Evolutionary conservation across 106 monocot genomes (phyloP), one percentile per base, ranked within the genome.

Genomic region (Iris macrosiphon): DNA sequence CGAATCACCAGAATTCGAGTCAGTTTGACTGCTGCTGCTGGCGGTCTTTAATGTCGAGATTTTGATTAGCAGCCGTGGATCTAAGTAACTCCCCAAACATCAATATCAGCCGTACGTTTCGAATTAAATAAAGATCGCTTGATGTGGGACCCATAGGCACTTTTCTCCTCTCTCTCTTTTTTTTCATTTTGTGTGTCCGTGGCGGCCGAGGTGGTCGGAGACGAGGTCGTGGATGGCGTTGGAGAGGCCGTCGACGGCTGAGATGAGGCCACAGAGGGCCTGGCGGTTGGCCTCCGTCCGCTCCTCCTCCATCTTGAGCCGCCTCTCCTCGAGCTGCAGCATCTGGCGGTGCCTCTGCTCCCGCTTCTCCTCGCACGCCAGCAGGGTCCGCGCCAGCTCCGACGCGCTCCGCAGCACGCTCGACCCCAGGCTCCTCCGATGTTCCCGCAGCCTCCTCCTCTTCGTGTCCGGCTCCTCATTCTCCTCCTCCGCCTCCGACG

Each of bases 281-380:
- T 81, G 84, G 20, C 80, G 65, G 62, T 46, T 69, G 37, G 70
- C 45, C 66, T 94, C 88, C 14, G 78, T 75, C 29, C 75, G 60
- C 42, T 82, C 67, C 29, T 81, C 72, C 72, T 88, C 88, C 15
- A 85, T 52, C 8, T 73, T 78, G 2, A 94, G 63, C 32, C 84
- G 71, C 43, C 93, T 54, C 72, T 88, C 88, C 71, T 94, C 81
- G 32, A 94, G 64, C 62, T 81, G 78, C 55, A 88, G 38, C 45
- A 85, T 31, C 11, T 88, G 84, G 4, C 78, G 80, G 78, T 94
- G 93, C 15, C 88, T 72, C 68, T 61, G 75, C 55, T 88, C 84
- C 40, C 78, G 50, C 75, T 72, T 77, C 63, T 94, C 93, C 70
- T 94, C 88, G 59, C 88, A 88, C 0, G 80, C 67, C 57, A 81